Percentiles rank a stretch among this genome's conserved stretches.
These are phyloP conservation scores for Brasilioporus rufonigricans DNA, from an alignment of 768 basidiomycete species.

Conservation along the genomic window DNA sequence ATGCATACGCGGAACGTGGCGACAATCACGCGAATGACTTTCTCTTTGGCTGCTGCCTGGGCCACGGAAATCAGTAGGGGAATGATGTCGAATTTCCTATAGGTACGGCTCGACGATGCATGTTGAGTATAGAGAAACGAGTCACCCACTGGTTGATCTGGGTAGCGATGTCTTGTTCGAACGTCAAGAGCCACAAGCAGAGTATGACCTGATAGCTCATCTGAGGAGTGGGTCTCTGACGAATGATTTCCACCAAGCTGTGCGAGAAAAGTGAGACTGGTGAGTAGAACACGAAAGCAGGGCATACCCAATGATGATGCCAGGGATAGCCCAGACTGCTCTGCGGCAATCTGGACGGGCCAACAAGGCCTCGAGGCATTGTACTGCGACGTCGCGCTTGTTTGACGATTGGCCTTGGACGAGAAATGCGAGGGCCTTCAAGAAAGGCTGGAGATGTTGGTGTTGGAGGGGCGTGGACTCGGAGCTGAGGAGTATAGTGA, in stretches of 20 bases:
- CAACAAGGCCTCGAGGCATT: conserved; percentile 83
- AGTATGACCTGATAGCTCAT: conserved; percentile 94
- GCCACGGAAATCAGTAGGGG: conserved; percentile 82
- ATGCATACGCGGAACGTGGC: conserved; percentile 79
- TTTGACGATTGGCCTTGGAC: conserved; percentile 59
- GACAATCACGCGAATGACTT: conserved; percentile 90
- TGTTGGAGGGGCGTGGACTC: conserved; percentile 47
- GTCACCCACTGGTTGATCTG: conserved; percentile 77
- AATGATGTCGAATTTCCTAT: conserved; percentile 86
- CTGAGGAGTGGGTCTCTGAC: conserved; percentile 81
- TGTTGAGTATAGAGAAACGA: neutral
- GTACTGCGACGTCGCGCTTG: conserved; percentile 86
- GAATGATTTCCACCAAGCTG: conserved; percentile 83
- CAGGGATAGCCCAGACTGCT: conserved; percentile 75
- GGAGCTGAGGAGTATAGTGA: conserved; percentile 78
- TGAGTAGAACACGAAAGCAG: neutral
- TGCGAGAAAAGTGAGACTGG: neutral
- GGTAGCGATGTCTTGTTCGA: conserved; percentile 81
- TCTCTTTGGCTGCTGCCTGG: conserved; percentile 92
- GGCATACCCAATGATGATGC: conserved; percentile 64
- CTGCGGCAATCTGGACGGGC: conserved; percentile 77
- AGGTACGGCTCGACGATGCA: neutral
- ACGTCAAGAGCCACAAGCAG: conserved; percentile 92
- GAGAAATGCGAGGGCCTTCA: conserved; percentile 57
- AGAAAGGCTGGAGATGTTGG: conserved; percentile 58